Base-by-base conservation (phyloP, 2,329 filamentous ascomycete genomes). In the Aspergillus eucalypticola region DNA sequence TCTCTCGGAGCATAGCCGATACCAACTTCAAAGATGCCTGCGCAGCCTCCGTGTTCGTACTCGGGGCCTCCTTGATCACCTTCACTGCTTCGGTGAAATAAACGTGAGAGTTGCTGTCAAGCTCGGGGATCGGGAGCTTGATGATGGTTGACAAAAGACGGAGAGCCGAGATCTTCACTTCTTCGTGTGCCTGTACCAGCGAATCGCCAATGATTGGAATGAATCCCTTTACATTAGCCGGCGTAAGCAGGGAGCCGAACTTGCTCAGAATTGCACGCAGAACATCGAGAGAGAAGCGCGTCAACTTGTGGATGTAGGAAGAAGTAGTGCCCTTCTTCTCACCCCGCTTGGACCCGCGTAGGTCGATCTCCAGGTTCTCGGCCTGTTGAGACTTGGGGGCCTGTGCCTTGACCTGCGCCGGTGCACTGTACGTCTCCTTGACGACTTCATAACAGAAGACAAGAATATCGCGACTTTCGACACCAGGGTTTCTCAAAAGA, bases 391-490 rank as follows among this genome's bases (percentile, higher is more conserved):
- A 66, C 60, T 66, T 74, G 55, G 59, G 68, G 57, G 62, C 64
- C 64, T 63, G 62, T 59, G 51, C 59, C 32, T 50, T 69, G 62
- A 19, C 73, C 7, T 79, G 81, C 67, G 81, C 84, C 56, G 83
- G 81, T 60, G 84, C 85, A 61, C 85, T 86, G 75, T 96, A 96
- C 0, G 91, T 90, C 64, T 93, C 89, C 71, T 96, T 90, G 42
- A 98, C 90, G 50, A 98, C 85, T 74, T 98, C 92, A 73, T 96
- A 98, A 74, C 93, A 96, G 75, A 99, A 97, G 0, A 96, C 80
- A n/a, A 99, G 80, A 42, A 94, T 88, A 66, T 96, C 91, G 52
- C 89, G 87, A 67, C 87, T 91, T 64, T 90, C 87, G 0, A 91
- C 88, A 0, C 88, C 88, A 3, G 89, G 83, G 67, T 99, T 99